Evolutionary conservation across 192 early-diverging fungal genomes (phyloP), one percentile per base, ranked within the genome.

Genomic region (Rhizoclosmatium sp.): DNA sequence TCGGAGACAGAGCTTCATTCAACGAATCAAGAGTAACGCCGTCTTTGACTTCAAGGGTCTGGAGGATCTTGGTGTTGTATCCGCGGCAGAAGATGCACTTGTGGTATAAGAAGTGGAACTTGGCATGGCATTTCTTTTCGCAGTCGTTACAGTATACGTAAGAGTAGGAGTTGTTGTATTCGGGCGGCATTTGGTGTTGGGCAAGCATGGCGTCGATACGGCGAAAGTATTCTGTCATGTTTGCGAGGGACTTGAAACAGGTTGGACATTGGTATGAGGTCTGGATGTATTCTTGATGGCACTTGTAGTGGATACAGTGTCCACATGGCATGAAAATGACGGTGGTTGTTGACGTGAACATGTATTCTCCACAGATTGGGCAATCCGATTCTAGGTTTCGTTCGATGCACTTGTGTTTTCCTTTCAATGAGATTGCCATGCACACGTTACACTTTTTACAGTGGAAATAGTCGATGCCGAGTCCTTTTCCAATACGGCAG

Each of bases 71-170:
- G 1, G 96, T 99, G 79, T 97, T 99, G 82, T 94, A 99, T n/a
- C 94, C 93, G 41, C 80, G 70, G 82, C 97, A 99, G 41, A 85
- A 80, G 3, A 82, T 80, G 84, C 97, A 99, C 78, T 96, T 97
- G 87, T 99, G 97, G 79, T 99, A 98, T 4, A 99, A 68, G 83
- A 98, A 99, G 75, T 99, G 96, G 85, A 92, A 98, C 78, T 92
- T 94, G 12, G 94, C 92, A 19, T 86, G 82, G 1, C 93, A 95
- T 59, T 93, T 92, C 70, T 92, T 88, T 75, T 94, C 95, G 82
- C 97, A 99, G 80, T 99, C 97, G 81, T 97, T 97, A 89, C 97
- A 99, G 71, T 96, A 94, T 2, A 98, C 89, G 47, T 87, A 83
- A 19, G 92, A 92, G 61, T 85, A 79, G 47, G 85, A 90, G 76